These are phyloP conservation scores for Dryadomyces quercus-mongolicae DNA, from an alignment of 2,329 filamentous ascomycete genomes.

Conservation along the genomic window DNA sequence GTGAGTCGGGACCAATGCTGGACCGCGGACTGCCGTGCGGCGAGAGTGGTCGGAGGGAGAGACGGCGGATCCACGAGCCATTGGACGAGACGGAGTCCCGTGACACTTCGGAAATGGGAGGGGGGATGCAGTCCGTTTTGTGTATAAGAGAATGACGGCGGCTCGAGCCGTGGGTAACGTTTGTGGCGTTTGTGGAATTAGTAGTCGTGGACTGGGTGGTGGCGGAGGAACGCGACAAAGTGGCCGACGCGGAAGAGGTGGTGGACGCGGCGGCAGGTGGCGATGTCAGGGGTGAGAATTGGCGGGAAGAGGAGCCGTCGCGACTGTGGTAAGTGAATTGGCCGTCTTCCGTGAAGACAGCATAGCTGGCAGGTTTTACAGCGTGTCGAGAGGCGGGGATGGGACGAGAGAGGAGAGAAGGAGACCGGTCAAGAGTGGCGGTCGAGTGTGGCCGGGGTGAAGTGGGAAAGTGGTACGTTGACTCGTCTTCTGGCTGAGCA, in stretches of 20 bases:
- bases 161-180: constrained; percentile 17
- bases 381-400: constrained; percentile 27
- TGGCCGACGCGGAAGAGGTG: constrained; percentile 18
- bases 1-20: constrained; percentile 52
- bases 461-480: constrained; percentile 16
- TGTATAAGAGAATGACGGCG: constrained; percentile 32
- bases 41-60: constrained; percentile 54
- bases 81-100: constrained; percentile 49
- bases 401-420: constrained; percentile 3
- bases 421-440: background rate
- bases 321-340: no score
- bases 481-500: constrained; percentile 37
- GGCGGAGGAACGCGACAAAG: constrained; percentile 18
- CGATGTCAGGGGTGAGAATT: constrained; percentile 13
- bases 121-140: constrained; percentile 23
- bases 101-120: constrained; percentile 28
- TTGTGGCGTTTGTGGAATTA: no score
- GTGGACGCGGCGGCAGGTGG: constrained; percentile 11
- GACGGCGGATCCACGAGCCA: constrained; percentile 60
- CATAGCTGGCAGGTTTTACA: constrained; percentile 26
- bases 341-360: constrained; percentile 17
- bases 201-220: constrained; percentile 29
- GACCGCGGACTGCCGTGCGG: constrained; percentile 53
- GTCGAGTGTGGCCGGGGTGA: constrained; percentile 1
- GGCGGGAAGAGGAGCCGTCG: background rate